Conservation (phyloP, 495 filamentous ascomycete genomes). For the Amphirosellinia nigrospora region DNA sequence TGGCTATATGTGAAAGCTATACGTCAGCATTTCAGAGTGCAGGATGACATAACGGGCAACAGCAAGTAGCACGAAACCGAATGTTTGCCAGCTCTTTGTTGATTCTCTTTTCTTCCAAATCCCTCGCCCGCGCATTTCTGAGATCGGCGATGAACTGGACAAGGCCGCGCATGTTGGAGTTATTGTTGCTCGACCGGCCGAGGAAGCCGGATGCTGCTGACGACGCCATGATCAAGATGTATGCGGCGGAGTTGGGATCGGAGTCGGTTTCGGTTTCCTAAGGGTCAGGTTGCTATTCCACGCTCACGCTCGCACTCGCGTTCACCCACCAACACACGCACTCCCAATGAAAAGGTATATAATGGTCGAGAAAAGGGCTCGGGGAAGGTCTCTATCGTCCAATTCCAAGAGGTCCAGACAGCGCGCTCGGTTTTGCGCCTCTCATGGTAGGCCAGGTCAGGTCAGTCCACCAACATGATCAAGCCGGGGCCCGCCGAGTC, state of each 20-base stretch:
- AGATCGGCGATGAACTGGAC: constrained; percentile 99
- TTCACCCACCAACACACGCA: constrained; percentile 16
- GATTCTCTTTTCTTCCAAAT: constrained; percentile 98
- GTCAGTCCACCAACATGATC: constrained; percentile 37
- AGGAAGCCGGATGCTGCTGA: constrained; percentile 62
- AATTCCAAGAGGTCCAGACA: constrained; percentile 33
- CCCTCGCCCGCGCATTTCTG: constrained; percentile 90
- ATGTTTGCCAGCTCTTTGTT: constrained; percentile 99
- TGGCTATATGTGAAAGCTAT: constrained; percentile 52
- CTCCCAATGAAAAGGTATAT: constrained; percentile 16
- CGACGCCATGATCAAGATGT: constrained; percentile 55
- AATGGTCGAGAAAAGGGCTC: not conserved
- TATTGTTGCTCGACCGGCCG: constrained; percentile 64
- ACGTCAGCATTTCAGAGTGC: constrained; percentile 31
- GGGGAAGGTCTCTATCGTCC: constrained; percentile 24
- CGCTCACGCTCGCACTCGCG: constrained; percentile 8
- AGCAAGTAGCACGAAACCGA: constrained; percentile 56
- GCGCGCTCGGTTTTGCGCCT: constrained; percentile 40
- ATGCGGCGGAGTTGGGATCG: constrained; percentile 23
- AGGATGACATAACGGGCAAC: constrained; percentile 14
- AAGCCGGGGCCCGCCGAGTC: constrained; percentile 22
- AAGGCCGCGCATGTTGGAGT: constrained; percentile 80
- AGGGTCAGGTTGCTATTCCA: constrained; percentile 4
- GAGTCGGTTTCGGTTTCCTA: no score
- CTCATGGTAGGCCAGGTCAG: constrained; percentile 42